These are phyloP conservation scores for Cutaneotrichosporon sp. DNA, from an alignment of 1,284 basidiomycete species.

Conservation along the genomic window DNA sequence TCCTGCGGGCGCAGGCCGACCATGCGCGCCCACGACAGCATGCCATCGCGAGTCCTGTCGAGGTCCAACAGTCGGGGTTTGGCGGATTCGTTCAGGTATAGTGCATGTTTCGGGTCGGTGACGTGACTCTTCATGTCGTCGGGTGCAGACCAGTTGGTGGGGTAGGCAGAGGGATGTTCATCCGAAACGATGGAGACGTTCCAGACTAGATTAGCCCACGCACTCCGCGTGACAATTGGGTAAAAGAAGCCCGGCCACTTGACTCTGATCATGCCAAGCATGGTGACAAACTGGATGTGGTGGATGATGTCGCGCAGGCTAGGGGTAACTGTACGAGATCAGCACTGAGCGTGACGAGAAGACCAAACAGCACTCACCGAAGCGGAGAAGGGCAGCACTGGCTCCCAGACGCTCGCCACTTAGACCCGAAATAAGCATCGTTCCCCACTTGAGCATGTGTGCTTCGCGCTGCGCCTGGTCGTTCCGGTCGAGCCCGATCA, in stretches of 20 bases:
- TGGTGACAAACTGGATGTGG: conserved; percentile 74
- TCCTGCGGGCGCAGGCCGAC: conserved; percentile 78
- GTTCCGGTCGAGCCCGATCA: conserved; percentile 42
- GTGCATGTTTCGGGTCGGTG: conserved; percentile 65
- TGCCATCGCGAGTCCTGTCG: conserved; percentile 56
- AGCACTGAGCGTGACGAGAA: conserved; percentile 1
- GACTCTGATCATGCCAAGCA: conserved; percentile 86
- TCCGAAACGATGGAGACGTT: conserved; percentile 68
- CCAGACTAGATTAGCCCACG: conserved; percentile 83
- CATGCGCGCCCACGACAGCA: conserved; percentile 73
- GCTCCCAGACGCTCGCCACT: conserved; percentile 83
- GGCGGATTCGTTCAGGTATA: conserved; percentile 68
- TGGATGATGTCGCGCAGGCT: conserved; percentile 88
- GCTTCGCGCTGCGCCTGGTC: conserved; percentile 33
- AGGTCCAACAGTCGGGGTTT: conserved; percentile 55
- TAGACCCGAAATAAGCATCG: conserved; percentile 85
- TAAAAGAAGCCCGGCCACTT: conserved; percentile 92
- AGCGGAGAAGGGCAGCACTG: conserved; percentile 81
- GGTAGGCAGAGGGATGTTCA: conserved; percentile 64
- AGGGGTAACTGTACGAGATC: conserved; percentile 69
- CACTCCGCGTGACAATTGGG: conserved; percentile 76
- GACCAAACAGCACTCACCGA: conserved; percentile 61
- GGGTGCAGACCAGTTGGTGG: conserved; percentile 62
- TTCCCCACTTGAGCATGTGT: conserved; percentile 62
- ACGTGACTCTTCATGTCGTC: conserved; percentile 67